Evolutionary conservation across 2,329 filamentous ascomycete genomes (phyloP), one percentile per base, ranked within the genome.

Genomic region (Westerdykella aurantiaca): DNA sequence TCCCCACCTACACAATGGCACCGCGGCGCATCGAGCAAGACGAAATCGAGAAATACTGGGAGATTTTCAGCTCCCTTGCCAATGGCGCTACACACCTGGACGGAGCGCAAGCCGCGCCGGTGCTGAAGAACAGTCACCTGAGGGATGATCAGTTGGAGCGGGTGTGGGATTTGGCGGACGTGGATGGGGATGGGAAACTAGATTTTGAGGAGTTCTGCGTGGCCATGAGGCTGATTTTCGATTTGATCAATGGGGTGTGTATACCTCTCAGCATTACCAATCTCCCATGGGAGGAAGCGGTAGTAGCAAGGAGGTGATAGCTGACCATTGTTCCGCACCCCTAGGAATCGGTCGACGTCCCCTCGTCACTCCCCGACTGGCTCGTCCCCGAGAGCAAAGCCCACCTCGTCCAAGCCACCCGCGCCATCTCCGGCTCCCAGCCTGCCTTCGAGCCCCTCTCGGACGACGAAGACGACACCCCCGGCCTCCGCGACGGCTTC

Each of bases 181-280:
- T 98, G 49, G 93, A 98, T 70, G 90, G 90, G 58, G 93, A 98
- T 73, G 93, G 93, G 51, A 94, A 94, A 69, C 77, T 98, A 43
- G 93, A 98, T 71, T 98, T 98, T 73, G 93, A 98, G 72, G 93
- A 98, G 76, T 98, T 98, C 69, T 98, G 93, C 69, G 93, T 98
- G 46, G 93, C 90, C 33, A 98, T 98, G 93, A 82, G 93, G 62
- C 75, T 98, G 61, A 96, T 97, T 60, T 98, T 97, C 69, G 93
- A 98, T 67, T 74, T 97, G 53, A 83, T 98, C 57, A 98, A 98
- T 63, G 93, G 93, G 58, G 88, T 94, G 77, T 41, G 58, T 53
- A 31, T n/a, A n/a, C 13, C 11, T 29, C 11, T 29, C 33, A 35
- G 14, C 33, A 31, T 34, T 21, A 14, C 16, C 18, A 21, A 18